Conservation (phyloP, 2,329 filamentous ascomycete species). For the Cordyceps farinosa region DNA sequence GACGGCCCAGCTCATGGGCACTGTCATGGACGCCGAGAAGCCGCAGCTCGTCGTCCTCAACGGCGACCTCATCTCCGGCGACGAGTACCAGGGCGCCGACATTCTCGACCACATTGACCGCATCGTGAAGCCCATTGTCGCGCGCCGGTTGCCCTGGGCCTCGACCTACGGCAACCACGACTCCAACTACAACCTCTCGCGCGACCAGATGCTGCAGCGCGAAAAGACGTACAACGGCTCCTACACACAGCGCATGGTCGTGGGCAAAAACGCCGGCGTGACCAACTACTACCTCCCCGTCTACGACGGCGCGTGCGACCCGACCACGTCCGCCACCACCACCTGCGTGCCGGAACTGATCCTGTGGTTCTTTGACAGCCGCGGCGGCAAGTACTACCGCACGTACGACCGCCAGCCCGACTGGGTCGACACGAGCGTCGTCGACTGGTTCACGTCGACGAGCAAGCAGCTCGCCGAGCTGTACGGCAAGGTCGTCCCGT, state of each 20-base stretch:
- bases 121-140: constrained; percentile 36
- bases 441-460: constrained; percentile 41
- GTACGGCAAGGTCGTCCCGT: constrained; percentile 36
- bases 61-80: constrained; percentile 18
- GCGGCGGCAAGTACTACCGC: constrained; percentile 53
- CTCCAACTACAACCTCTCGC: constrained; percentile 22
- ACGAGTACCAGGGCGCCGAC: neutral
- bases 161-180: constrained; percentile 20
- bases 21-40: constrained; percentile 53
- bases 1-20: constrained; percentile 53
- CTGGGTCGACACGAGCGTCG: constrained; percentile 44
- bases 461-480: constrained; percentile 29
- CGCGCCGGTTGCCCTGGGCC: constrained; percentile 32
- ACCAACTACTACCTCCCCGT: constrained; percentile 45
- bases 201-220: constrained; percentile 22
- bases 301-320: constrained; percentile 23
- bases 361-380: constrained; percentile 67
- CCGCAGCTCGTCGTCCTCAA: constrained; percentile 59
- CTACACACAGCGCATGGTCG: constrained; percentile 26
- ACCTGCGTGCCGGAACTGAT: constrained; percentile 40
- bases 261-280: constrained; percentile 26
- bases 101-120: constrained; percentile 15
- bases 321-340: constrained; percentile 4
- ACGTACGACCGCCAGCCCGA: constrained; percentile 28
- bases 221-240: constrained; percentile 25